These are phyloP conservation scores for Suillus clintonianus DNA, from an alignment of 768 basidiomycete genomes.

Conservation along the genomic window DNA sequence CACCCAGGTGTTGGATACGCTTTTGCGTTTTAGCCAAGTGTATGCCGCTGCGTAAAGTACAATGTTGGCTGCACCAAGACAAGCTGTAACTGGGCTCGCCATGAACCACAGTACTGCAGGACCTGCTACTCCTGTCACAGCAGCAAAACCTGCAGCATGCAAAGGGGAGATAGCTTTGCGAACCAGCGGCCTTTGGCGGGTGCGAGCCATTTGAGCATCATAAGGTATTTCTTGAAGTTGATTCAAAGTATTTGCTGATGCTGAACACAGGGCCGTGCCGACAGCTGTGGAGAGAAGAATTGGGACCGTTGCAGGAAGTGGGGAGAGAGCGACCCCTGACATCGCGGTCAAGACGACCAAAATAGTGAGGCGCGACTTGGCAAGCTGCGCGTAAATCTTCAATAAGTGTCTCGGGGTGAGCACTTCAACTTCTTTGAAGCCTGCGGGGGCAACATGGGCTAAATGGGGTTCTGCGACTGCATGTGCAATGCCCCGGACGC, in stretches of 20 bases:
- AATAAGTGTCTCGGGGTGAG: conserved; percentile 56
- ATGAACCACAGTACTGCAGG: conserved; percentile 76
- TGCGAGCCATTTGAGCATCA: conserved; percentile 95
- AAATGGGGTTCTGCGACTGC: conserved; percentile 6
- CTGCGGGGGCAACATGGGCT: conserved; percentile 16
- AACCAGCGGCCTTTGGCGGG: conserved; percentile 84
- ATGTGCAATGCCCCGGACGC: conserved; percentile 14
- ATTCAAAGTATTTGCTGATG: conserved; percentile 93
- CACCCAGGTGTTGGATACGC: conserved; percentile 88
- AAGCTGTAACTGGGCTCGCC: conserved; percentile 85
- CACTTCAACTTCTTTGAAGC: conserved; percentile 39
- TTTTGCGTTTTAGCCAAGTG: conserved; percentile 88
- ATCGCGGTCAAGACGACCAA: conserved; percentile 89
- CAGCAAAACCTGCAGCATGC: conserved; percentile 82
- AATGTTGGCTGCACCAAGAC: conserved; percentile 83
- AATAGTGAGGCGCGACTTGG: conserved; percentile 81
- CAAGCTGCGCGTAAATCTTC: conserved; percentile 75
- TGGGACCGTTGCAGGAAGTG: conserved; percentile 80
- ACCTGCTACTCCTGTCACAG: conserved; percentile 75
- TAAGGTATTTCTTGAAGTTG: conserved; percentile 94
- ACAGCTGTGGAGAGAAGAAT: conserved; percentile 83
- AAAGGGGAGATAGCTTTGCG: conserved; percentile 80
- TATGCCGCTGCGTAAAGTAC: conserved; percentile 89
- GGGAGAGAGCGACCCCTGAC: conserved; percentile 91
- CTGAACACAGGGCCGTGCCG: conserved; percentile 89